Conservation (phyloP, 345 rosid genomes). For the Cardamine resedifolia region DNA sequence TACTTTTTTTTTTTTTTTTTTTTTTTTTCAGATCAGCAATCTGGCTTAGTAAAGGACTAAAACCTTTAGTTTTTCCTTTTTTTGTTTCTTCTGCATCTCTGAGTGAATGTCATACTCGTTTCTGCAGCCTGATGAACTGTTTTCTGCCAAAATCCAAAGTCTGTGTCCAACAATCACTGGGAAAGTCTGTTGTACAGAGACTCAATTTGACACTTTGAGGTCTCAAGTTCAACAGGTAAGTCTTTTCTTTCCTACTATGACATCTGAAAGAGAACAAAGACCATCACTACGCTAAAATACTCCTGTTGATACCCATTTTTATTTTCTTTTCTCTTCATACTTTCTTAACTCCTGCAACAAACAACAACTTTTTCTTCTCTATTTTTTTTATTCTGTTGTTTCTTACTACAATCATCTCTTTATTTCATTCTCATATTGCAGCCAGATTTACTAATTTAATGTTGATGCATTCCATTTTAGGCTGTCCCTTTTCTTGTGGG, state of each 20-base stretch:
- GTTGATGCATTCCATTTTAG: conserved; percentile 41
- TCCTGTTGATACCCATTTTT: neutral
- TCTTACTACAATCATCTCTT: conserved; percentile 18
- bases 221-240: conserved; percentile 91
- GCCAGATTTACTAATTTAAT: conserved; percentile 8
- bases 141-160: conserved; percentile 93
- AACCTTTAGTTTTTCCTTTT: neutral
- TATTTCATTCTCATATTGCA: neutral
- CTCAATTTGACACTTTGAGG: conserved; percentile 83
- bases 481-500: conserved; percentile 96
- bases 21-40: conserved; percentile 12
- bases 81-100: neutral
- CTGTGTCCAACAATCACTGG: conserved; percentile 89
- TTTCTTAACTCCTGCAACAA: conserved; percentile 5
- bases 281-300: neutral
- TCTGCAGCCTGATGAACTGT: conserved; percentile 78
- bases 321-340: neutral
- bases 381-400: neutral
- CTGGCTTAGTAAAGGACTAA: neutral
- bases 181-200: conserved; percentile 88
- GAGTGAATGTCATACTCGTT: conserved; percentile 12
- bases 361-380: conserved; percentile 11
- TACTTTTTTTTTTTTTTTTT: no score
- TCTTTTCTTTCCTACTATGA: neutral
- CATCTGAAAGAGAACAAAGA: conserved; percentile 11